Percentiles rank a stretch among this genome's conserved stretches.
Conservation (phyloP, 1,139 yeast species). For the Eremothecium coryli region DNA sequence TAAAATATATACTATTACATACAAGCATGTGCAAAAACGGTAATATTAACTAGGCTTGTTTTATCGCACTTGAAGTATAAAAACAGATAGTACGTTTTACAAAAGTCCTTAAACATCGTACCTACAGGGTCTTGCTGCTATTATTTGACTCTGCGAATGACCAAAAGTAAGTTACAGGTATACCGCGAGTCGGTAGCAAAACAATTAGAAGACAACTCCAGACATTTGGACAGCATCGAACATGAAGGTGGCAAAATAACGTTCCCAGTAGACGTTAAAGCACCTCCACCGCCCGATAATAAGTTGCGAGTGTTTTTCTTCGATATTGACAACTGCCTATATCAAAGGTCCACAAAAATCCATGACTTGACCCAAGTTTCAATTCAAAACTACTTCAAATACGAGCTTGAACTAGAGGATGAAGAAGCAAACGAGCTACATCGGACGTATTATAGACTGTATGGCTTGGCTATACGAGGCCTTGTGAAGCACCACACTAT, state of each 20-base stretch:
- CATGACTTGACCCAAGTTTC: constrained; percentile 83
- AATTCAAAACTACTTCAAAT: constrained; percentile 73
- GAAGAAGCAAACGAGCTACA: constrained; percentile 73
- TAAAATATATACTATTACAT: too few relatives aligned
- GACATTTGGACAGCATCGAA: constrained; percentile 28
- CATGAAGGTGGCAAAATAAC: constrained; percentile 31
- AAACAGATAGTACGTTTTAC: too few relatives aligned
- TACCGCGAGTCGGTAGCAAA: constrained; percentile 17
- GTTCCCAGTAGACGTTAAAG: constrained; percentile 19
- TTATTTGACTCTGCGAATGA: too few relatives aligned
- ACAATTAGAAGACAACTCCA: constrained; percentile 25
- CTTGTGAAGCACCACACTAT: constrained; percentile 72
- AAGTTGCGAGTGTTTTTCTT: constrained; percentile 55
- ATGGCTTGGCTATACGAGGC: constrained; percentile 92
- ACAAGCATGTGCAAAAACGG: too few relatives aligned
- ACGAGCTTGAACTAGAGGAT: constrained; percentile 47
- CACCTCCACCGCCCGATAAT: constrained; percentile 20
- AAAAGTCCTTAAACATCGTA: too few relatives aligned
- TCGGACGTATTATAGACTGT: constrained; percentile 66
- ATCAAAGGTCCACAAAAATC: constrained; percentile 61
- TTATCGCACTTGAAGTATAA: too few relatives aligned
- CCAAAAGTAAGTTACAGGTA: not conserved
- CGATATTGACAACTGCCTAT: constrained; percentile 88
- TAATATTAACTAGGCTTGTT: too few relatives aligned
- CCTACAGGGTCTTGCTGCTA: too few relatives aligned